Evolutionary conservation across 2,329 filamentous ascomycete genomes (phyloP).

Genomic region (Pestalotiopsis sp.): DNA sequence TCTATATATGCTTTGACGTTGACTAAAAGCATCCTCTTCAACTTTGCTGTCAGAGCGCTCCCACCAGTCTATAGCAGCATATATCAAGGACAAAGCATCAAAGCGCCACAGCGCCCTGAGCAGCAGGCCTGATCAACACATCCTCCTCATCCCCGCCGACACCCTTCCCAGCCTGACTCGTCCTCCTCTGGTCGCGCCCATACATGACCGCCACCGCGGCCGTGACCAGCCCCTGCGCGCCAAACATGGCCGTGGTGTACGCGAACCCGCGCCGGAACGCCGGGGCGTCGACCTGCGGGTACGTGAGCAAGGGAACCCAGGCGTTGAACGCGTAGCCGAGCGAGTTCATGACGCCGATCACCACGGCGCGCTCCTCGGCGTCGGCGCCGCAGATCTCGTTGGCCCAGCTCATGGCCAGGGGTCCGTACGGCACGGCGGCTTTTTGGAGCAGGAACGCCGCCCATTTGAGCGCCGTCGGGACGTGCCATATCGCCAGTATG

Average conservation of each 20-base stretch:
- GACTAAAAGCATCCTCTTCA: background rate
- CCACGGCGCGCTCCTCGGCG: slow-evolving; percentile 43
- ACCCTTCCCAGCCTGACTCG: background rate
- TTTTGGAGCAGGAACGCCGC: slow-evolving; percentile 23
- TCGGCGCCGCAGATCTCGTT: slow-evolving; percentile 40
- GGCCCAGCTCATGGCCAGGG: slow-evolving; percentile 35
- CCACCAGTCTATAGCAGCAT: background rate
- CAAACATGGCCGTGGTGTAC: slow-evolving; percentile 22
- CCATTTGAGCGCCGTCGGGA: slow-evolving; percentile 26
- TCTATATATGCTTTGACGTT: too few relatives aligned
- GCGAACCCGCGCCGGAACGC: slow-evolving; percentile 31
- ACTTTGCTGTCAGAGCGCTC: background rate
- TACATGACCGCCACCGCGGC: slow-evolving; percentile 23
- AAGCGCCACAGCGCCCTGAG: background rate
- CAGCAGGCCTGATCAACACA: background rate
- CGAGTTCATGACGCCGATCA: slow-evolving; percentile 44
- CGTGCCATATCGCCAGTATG: slow-evolving; percentile 24
- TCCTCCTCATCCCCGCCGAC: slow-evolving; percentile 6
- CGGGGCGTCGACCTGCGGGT: slow-evolving; percentile 33
- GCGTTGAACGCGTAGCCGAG: slow-evolving; percentile 40
- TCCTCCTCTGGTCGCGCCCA: slow-evolving; percentile 18
- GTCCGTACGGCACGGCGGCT: slow-evolving; percentile 23
- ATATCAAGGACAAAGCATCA: background rate
- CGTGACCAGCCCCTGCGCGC: slow-evolving; percentile 24
- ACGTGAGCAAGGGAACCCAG: slow-evolving; percentile 36